Evolutionary conservation across 495 filamentous ascomycete genomes (phyloP), one percentile per base, ranked within the genome.

Genomic region (Apodospora peruviana): DNA sequence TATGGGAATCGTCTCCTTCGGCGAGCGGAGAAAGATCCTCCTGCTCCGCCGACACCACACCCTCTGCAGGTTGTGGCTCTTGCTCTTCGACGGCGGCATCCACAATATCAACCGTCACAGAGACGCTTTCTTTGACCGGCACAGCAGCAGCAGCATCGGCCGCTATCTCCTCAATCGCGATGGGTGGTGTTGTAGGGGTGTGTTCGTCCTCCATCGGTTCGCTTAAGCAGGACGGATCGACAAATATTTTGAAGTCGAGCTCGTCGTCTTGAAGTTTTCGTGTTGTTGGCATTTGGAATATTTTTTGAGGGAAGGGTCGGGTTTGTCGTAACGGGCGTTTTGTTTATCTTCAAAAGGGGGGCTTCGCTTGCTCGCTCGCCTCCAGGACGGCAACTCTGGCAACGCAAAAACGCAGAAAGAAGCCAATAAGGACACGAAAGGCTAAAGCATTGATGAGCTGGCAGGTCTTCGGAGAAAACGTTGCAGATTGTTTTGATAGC

Each of bases 191-290:
- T 1, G 27, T 37, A 17, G 21, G 36, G 21, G 19, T 42, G 12
- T 35, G 55, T 20, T 61, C 58, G 32, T 67, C 57, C 43, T 68
- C 52, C 48, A 66, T 66, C 20, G 62, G 61, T 4, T 61, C 60
- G 47, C 53, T 66, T 39, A 67, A 51, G 44, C 67, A 72, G 24
- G 67, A 72, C 5, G 56, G 47, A 53, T 74, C 68, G 46, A 72
- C 64, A 63, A 68, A 66, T 45, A 71, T 73, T 10, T 70, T 55
- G 38, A 74, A 73, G 34, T 72, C 63, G 48, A 55, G 47, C 29
- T 67, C 59, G 2, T 58, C 45, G 18, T 58, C 53, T 40, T 56
- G 24, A 10, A 32, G 23, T 36, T 58, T 60, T 27, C 52, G 52
- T 20, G n/a, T n/a, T n/a, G n/a, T n/a, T n/a, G 57, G 50, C 62